Percentiles rank a stretch among this genome's conserved stretches.
phyloP scores from a whole-genome alignment of 768 basidiomycete genomes.

The Pluteus cervinus region DNA sequence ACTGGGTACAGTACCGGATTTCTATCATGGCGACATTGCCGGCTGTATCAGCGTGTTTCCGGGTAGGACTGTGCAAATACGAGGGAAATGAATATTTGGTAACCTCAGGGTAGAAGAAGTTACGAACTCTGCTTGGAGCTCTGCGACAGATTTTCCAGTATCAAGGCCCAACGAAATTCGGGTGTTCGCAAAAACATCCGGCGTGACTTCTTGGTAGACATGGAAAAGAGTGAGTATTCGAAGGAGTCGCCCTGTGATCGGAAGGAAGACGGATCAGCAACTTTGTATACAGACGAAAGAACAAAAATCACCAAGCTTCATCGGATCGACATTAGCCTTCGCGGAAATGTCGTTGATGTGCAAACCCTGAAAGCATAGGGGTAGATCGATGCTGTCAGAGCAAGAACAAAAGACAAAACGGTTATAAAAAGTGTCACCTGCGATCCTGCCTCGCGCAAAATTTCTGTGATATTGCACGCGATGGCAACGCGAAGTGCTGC shows the following conservation, averaged over 20 bases:
- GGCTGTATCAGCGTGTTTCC: neutral
- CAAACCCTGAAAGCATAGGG: slow-evolving; percentile 21
- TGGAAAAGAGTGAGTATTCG: slow-evolving; percentile 28
- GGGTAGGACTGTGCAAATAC: too few species aligned
- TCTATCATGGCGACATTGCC: neutral
- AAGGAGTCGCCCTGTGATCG: slow-evolving; percentile 24
- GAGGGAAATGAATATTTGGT: too few species aligned
- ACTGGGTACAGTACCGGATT: too few species aligned
- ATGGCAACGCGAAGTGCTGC: slow-evolving; percentile 17
- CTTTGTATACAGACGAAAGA: neutral
- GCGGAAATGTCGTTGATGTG: slow-evolving; percentile 29
- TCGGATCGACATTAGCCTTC: slow-evolving; percentile 20
- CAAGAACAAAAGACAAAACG: too few species aligned
- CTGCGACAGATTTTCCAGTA: slow-evolving; percentile 20
- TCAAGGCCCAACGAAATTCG: slow-evolving; percentile 26
- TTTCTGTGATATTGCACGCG: slow-evolving; percentile 19
- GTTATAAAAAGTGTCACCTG: slow-evolving; percentile 12
- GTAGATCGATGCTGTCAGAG: too few species aligned
- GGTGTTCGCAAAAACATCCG: slow-evolving; percentile 30
- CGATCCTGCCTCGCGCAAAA: slow-evolving; percentile 22
- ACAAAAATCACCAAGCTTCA: slow-evolving; percentile 25
- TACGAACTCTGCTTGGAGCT: slow-evolving; percentile 20
- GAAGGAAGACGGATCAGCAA: too few species aligned
- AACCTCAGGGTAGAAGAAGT: too few species aligned
- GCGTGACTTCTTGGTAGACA: slow-evolving; percentile 28